Conservation (phyloP, 2,329 filamentous ascomycete species). For the Mycosphaerelloides madeirae region DNA sequence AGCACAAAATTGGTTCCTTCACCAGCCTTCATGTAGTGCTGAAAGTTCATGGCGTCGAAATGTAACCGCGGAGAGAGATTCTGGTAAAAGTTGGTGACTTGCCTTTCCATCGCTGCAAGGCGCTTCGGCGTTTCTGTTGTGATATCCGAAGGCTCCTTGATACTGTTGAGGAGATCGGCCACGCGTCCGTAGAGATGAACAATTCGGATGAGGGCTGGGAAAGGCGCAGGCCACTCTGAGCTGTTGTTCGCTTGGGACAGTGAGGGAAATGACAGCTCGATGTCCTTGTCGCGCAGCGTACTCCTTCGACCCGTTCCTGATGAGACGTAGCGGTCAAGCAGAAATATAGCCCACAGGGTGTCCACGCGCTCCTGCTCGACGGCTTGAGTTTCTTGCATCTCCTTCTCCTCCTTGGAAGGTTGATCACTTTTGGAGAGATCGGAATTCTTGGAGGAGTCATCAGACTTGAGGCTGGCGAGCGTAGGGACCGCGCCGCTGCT, state of each 20-base stretch:
- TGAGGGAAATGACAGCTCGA: conserved; percentile 67
- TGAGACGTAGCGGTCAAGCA: conserved; percentile 81
- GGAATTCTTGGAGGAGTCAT: conserved; percentile 39
- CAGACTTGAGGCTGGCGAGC: conserved; percentile 29
- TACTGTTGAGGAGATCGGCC: conserved; percentile 78
- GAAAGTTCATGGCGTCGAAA: conserved; percentile 83
- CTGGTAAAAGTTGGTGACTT: conserved; percentile 71
- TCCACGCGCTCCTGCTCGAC: conserved; percentile 78
- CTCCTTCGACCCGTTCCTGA: conserved; percentile 81
- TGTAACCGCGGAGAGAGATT: conserved; percentile 68
- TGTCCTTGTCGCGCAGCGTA: conserved; percentile 77
- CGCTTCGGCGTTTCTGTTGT: conserved; percentile 68
- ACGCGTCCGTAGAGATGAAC: conserved; percentile 82
- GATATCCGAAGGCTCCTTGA: conserved; percentile 67
- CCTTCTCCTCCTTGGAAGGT: conserved; percentile 59
- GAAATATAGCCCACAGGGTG: conserved; percentile 86
- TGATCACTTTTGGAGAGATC: conserved; percentile 36
- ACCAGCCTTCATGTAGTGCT: conserved; percentile 72
- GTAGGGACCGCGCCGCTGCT: not conserved
- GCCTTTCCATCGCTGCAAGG: conserved; percentile 72
- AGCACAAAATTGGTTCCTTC: conserved; percentile 85
- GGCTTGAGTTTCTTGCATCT: conserved; percentile 47
- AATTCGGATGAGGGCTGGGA: conserved; percentile 74
- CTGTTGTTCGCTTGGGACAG: conserved; percentile 49
- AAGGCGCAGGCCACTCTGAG: conserved; percentile 70